Evolutionary conservation across 129 eudicot genomes (phyloP).

Genomic region (Dittrichia graveolens): DNA sequence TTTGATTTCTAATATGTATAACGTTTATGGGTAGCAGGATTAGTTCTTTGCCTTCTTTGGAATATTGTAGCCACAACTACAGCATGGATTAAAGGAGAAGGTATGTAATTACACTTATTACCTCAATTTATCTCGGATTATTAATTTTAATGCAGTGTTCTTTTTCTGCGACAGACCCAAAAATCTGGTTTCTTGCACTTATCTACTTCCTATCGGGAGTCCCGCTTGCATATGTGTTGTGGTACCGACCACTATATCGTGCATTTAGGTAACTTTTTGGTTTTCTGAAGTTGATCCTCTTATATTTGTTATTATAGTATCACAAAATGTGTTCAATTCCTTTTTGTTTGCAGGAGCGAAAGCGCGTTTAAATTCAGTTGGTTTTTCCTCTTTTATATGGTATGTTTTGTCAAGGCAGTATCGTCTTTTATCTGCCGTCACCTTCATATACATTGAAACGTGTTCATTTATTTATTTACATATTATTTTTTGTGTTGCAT

Average conservation of each 20-base stretch:
- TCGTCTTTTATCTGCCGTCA: neutral
- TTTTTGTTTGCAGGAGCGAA: slow-evolving; percentile 57
- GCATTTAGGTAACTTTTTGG: slow-evolving; percentile 65
- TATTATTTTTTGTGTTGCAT: slow-evolving; percentile 1
- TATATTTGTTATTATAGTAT: neutral
- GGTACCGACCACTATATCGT: slow-evolving; percentile 88
- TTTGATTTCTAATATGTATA: no score
- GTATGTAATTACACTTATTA: slow-evolving; percentile 34
- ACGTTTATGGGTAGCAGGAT: slow-evolving; percentile 53
- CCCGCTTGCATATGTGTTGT: slow-evolving; percentile 72
- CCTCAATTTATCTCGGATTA: neutral
- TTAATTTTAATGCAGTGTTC: neutral
- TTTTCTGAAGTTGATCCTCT: neutral
- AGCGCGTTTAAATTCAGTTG: slow-evolving; percentile 80
- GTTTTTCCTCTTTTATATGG: slow-evolving; percentile 87
- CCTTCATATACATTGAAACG: neutral
- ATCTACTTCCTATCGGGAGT: slow-evolving; percentile 80
- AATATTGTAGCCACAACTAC: slow-evolving; percentile 83
- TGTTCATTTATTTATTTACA: neutral
- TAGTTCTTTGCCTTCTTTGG: slow-evolving; percentile 74
- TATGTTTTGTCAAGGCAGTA: slow-evolving; percentile 25
- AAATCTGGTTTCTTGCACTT: slow-evolving; percentile 80
- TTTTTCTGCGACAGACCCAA: slow-evolving; percentile 44
- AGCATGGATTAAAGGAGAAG: slow-evolving; percentile 86
- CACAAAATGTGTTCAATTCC: no score